Evolutionary conservation across 179 eudicot genomes (phyloP).

Genomic region (Patellifolia procumbens): DNA sequence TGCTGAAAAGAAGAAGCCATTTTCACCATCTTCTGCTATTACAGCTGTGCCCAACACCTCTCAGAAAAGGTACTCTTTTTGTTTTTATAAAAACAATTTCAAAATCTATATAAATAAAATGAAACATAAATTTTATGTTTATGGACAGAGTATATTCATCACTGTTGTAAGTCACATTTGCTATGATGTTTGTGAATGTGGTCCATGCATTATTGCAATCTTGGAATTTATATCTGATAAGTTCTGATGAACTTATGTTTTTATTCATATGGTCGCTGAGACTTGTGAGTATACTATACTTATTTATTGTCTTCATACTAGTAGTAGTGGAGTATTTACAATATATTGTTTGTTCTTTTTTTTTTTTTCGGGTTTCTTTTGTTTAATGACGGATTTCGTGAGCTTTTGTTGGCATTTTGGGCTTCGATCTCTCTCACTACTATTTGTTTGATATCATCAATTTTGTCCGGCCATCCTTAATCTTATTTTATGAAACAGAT

Average conservation of each 20-base stretch:
- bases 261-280: slow-evolving; percentile 1
- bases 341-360: slow-evolving; percentile 22
- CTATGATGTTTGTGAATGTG: slow-evolving; percentile 38
- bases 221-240: slow-evolving; percentile 18
- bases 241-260: not conserved
- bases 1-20: slow-evolving; percentile 55
- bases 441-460: not conserved
- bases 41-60: slow-evolving; percentile 67
- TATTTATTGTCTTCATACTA: slow-evolving; percentile 6
- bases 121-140: not conserved
- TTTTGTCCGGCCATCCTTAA: slow-evolving; percentile 10
- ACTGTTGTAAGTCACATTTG: slow-evolving; percentile 15
- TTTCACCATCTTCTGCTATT: slow-evolving; percentile 53
- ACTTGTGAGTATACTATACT: slow-evolving; percentile 20
- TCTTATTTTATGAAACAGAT: not conserved
- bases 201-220: slow-evolving; percentile 43
- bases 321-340: slow-evolving; percentile 6
- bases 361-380: slow-evolving; percentile 20
- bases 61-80: slow-evolving; percentile 74
- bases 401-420: slow-evolving; percentile 19
- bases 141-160: slow-evolving; percentile 55
- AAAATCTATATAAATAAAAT: not conserved
- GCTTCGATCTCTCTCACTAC: slow-evolving; percentile 11
- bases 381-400: slow-evolving; percentile 24
- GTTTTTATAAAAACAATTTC: not conserved